Percentiles rank a stretch among this genome's conserved stretches.
These are phyloP conservation scores for Komagataea norvegica DNA, from an alignment of 1,139 yeast species.

Conservation along the genomic window DNA sequence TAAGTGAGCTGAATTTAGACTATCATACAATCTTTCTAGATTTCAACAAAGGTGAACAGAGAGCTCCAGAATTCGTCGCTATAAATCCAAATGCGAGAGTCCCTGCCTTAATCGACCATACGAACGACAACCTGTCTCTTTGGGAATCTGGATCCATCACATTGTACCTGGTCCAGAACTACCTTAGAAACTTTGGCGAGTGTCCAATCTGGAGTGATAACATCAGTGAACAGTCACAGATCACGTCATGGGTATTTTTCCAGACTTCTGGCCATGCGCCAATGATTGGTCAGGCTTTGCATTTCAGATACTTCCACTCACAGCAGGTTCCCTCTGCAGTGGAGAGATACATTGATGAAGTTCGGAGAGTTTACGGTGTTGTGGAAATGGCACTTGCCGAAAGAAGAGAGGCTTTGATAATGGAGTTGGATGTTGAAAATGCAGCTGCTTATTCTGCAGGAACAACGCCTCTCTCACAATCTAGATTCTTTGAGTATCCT, in stretches of 20 bases:
- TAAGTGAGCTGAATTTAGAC: slow-evolving; percentile 74
- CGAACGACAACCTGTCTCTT: slow-evolving; percentile 68
- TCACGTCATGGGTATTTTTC: slow-evolving; percentile 85
- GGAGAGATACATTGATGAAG: slow-evolving; percentile 89
- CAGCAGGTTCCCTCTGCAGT: slow-evolving; percentile 85
- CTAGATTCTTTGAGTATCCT: slow-evolving; percentile 86
- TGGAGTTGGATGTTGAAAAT: slow-evolving; percentile 86
- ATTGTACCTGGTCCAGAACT: slow-evolving; percentile 67
- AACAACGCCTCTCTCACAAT: slow-evolving; percentile 79
- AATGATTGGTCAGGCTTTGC: slow-evolving; percentile 96
- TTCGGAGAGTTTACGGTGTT: slow-evolving; percentile 88
- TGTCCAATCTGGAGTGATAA: slow-evolving; percentile 81
- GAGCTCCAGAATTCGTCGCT: slow-evolving; percentile 88
- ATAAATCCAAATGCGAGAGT: slow-evolving; percentile 94
- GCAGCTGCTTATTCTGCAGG: slow-evolving; percentile 89
- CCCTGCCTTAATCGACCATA: slow-evolving; percentile 90
- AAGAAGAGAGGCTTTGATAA: slow-evolving; percentile 80
- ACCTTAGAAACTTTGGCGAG: slow-evolving; percentile 62
- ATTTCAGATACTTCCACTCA: slow-evolving; percentile 86
- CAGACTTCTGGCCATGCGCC: slow-evolving; percentile 98
- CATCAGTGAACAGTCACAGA: slow-evolving; percentile 78
- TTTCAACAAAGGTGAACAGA: slow-evolving; percentile 83
- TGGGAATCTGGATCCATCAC: slow-evolving; percentile 97
- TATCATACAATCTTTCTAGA: slow-evolving; percentile 85
- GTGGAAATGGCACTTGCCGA: slow-evolving; percentile 95